Conservation (phyloP, 2,329 filamentous ascomycete species). For the Fusarium devonianum region DNA sequence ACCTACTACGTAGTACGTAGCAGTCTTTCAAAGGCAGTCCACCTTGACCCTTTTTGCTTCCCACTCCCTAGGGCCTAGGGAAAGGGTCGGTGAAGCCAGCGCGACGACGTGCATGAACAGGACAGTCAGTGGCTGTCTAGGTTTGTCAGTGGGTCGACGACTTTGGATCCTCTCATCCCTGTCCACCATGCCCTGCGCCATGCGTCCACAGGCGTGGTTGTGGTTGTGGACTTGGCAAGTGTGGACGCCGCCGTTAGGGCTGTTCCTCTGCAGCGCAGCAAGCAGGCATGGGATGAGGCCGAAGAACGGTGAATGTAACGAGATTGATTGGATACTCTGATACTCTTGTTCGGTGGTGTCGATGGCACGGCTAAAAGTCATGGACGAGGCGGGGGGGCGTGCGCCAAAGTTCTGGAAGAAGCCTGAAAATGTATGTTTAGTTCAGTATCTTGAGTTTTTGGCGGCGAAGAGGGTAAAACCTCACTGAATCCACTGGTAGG, state of each 20-base stretch:
- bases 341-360: constrained; percentile 17
- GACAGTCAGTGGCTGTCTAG: constrained; percentile 43
- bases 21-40: constrained; percentile 23
- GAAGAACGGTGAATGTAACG: constrained; percentile 39
- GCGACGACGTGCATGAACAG: constrained; percentile 45
- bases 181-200: constrained; percentile 33
- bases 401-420: constrained; percentile 7
- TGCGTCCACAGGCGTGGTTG: constrained; percentile 35
- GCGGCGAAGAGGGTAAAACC: no score
- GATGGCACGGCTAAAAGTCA: constrained; percentile 22
- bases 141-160: constrained; percentile 31
- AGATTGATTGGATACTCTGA: constrained; percentile 35
- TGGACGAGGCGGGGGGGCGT: constrained; percentile 10
- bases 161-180: constrained; percentile 29
- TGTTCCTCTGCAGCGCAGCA: constrained; percentile 27
- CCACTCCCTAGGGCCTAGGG: constrained; percentile 24
- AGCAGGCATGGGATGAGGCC: constrained; percentile 24
- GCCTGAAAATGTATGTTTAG: constrained; percentile 1
- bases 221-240: no score
- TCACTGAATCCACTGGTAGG: no score
- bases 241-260: constrained; percentile 40
- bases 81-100: constrained; percentile 46
- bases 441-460: no score
- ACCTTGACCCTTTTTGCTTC: constrained; percentile 31
- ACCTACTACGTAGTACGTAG: no score